These are phyloP conservation scores for Cucumis cinereus DNA, from an alignment of 306 rosid species.

Conservation along the genomic window DNA sequence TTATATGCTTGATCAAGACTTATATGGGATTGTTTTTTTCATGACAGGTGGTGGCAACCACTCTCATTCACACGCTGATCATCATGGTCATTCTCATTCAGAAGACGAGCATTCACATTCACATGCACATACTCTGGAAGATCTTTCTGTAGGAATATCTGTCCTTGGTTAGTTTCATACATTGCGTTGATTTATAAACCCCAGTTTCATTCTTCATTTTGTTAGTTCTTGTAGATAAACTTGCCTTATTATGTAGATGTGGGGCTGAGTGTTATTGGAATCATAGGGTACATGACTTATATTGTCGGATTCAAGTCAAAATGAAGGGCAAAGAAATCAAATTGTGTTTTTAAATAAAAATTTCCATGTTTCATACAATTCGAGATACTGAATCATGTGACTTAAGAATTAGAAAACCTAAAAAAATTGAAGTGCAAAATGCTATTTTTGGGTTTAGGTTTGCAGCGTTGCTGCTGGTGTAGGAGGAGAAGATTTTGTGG, in stretches of 20 bases:
- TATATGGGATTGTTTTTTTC: not conserved
- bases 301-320: no score
- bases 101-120: constrained; percentile 34
- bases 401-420: no score
- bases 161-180: constrained; percentile 55
- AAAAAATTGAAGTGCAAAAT: no score
- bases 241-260: not conserved
- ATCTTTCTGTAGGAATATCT: constrained; percentile 77
- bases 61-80: constrained; percentile 45
- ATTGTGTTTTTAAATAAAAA: no score
- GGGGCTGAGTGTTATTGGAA: not conserved
- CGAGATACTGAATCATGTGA: no score
- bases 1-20: not conserved
- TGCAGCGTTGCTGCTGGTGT: no score
- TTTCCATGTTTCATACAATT: no score
- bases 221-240: not conserved
- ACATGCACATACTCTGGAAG: constrained; percentile 77
- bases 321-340: no score
- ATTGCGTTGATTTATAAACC: not conserved
- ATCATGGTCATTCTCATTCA: constrained; percentile 35
- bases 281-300: no score
- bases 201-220: not conserved
- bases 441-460: no score
- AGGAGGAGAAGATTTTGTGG: no score
- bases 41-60: constrained; percentile 71